Evolutionary conservation across 768 basidiomycete species (phyloP), one percentile per base, ranked within the genome.

Genomic region (Suillus alpinus): DNA sequence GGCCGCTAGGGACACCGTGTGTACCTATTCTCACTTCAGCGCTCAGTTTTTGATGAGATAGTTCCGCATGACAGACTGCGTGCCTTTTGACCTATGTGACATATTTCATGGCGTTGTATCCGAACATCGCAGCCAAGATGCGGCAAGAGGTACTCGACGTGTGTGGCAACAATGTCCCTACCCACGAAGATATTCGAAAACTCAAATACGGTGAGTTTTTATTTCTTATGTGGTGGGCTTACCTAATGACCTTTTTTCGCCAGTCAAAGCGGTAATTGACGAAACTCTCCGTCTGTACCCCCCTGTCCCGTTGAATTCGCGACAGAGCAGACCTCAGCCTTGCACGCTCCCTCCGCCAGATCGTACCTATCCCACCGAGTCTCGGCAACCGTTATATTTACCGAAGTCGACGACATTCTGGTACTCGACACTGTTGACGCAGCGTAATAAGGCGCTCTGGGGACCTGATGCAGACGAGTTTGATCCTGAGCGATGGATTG

Each of bases 241-340:
- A 32, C 13, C 34, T 13, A 52, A 62, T 68, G 7, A 65, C 57
- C n/a, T 39, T 9, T 57, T 18, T 58, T 60, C 52, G 59, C 68
- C 49, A 85, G 88, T 90, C 78, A 83, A 85, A 61, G 89, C 89
- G 12, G 88, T 92, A 40, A 83, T 93, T 44, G 89, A 92, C 62
- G 92, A 94, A 68, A 86, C 86, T 0, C 78, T 94, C 26, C 81
- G 91, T 18, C 75, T 94, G 1, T 94, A 87, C 74, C 91, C 91
- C 4, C 89, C 91, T 7, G 88, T 93, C 0, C 90, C 91, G 7
- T 73, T 90, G 44, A 92, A 91, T 66, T 76, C 84, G 43, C 81
- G 89, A 36, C 85, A 88, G 73, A 80, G 77, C 43, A 81, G 87
- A 47, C 66, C 75, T 0, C 66, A 72, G 3, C 70, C 83, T 14